Base-by-base conservation (phyloP, 2,329 filamentous ascomycete genomes). In the Penicillium glabrum region DNA sequence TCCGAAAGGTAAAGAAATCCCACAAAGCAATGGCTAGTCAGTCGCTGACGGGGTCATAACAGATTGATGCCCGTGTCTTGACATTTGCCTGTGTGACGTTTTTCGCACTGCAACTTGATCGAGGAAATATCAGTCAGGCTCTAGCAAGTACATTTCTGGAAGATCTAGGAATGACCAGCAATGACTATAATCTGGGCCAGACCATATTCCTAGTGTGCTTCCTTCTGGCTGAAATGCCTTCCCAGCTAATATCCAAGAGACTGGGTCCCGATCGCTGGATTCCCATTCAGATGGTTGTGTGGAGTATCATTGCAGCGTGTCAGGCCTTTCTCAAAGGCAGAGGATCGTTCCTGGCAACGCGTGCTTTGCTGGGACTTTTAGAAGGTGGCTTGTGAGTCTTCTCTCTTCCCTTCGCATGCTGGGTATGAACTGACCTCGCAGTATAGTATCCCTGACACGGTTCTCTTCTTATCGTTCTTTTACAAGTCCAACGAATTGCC, bases 401-500 rank as follows among this genome's bases (percentile, higher is more conserved):
- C 3, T 16, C 6, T 4, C n/a, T 31, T 19, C 11, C n/a, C n/a
- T 11, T 51, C 3, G 46, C 79, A 16, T 2, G 21, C 16, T 86
- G 5, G 21, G 45, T n/a, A 16, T 26, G 8, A 23, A 8, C 49
- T 67, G 47, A 64, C 49, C 14, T 6, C 5, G 31, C 8, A 10
- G 5, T 23, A 4, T 24, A 21, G 72, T 58, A 78, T 78, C 44
- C 74, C 75, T 2, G 75, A 77, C 26, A 76, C 74, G 0, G 75
- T 78, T 13, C 65, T 78, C 0, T 91, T 88, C 72, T 77, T 91
- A 5, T 87, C 84, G 3, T 92, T 92, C 71, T 93, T 88, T 72
- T 92, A 91, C 75, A 91, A 84, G 46, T 84, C 84, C 0, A 80
- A 80, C 51, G 89, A 92, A 69, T 77, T 92, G 0, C 87, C 89